Evolutionary conservation across 495 filamentous ascomycete genomes (phyloP), one percentile per base, ranked within the genome.

Genomic region (Saxophila tyrrhenica): DNA sequence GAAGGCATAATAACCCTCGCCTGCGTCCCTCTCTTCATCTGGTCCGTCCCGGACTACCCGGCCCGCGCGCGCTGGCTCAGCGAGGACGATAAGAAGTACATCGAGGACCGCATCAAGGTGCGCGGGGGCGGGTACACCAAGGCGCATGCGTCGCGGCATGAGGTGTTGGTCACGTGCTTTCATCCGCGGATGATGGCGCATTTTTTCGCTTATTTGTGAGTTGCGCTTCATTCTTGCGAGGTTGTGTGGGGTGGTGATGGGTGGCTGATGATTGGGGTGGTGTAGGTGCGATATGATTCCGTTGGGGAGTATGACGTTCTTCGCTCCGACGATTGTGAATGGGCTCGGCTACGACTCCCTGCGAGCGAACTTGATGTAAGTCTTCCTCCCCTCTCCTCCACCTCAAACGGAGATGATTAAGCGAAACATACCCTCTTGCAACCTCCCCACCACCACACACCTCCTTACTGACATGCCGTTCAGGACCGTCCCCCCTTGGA

Each of bases 1-100:
- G 88, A 94, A 68, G 88, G 88, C 2, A 58, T 87, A 2, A 85
- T 88, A 1, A 82, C 79, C 1, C 69, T 88, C 32, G 38, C 80
- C 1, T 73, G 84, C n/a, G 81, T 83, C 0, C 55, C 79, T n/a
- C 58, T 84, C 29, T 79, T 83, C 1, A 90, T 73, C 64, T 81
- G 79, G 55, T 78, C 75, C 52, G 67, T 92, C 48, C 87, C 87
- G 0, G 86, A 91, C 62, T 76, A 76, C 2, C 84, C 88, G 0
- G 75, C 78, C 15, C 75, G 79, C 38, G 86, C 86, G 0, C 69
- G 67, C n/a, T 91, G 89, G 65, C 65, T 94, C 29, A 85, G 68
- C 2, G 71, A 79, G 17, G 81, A 85, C 42, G 85, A 94, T 53
- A 84, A 78, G 60, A 35, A 49, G 22, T 55, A 48, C 39, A 41